Evolutionary conservation across 225 moss, liverwort and hornwort species (phyloP).

Genomic region (Polytrichum commune): DNA sequence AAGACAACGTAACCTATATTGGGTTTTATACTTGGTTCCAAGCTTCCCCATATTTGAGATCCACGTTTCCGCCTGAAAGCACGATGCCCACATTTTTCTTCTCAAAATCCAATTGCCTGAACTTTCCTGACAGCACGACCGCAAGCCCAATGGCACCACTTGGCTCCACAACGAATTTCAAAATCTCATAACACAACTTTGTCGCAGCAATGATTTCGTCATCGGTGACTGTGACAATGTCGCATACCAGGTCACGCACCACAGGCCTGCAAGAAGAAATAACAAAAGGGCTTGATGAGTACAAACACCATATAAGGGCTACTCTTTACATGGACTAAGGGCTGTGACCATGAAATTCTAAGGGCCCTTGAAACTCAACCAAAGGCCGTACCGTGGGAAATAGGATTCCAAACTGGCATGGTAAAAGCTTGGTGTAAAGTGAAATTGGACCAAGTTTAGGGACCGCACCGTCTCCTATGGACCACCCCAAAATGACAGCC

Average conservation of each 20-base stretch:
- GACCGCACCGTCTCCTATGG: no score
- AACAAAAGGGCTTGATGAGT: background rate
- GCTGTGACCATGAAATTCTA: no score
- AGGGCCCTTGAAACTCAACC: no score
- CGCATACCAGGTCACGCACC: slow-evolving; percentile 68
- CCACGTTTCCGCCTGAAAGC: slow-evolving; percentile 79
- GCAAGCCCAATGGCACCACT: slow-evolving; percentile 79
- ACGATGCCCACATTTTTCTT: slow-evolving; percentile 61
- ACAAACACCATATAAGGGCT: no score
- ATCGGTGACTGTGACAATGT: slow-evolving; percentile 65
- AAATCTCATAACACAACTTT: slow-evolving; percentile 66
- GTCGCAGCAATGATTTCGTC: slow-evolving; percentile 54
- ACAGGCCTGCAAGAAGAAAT: slow-evolving; percentile 57
- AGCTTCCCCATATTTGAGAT: slow-evolving; percentile 30
- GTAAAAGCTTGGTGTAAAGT: no score
- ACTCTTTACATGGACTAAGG: no score
- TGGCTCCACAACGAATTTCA: slow-evolving; percentile 73
- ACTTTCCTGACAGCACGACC: slow-evolving; percentile 39
- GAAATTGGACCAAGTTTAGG: no score
- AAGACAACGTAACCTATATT: no score
- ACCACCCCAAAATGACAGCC: no score
- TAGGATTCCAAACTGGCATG: no score
- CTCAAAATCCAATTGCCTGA: slow-evolving; percentile 13
- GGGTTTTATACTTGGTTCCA: background rate
- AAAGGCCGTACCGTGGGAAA: no score